These are phyloP conservation scores for Asterochloris sp. DNA, from an alignment of 139 green algal genomes.

Conservation along the genomic window DNA sequence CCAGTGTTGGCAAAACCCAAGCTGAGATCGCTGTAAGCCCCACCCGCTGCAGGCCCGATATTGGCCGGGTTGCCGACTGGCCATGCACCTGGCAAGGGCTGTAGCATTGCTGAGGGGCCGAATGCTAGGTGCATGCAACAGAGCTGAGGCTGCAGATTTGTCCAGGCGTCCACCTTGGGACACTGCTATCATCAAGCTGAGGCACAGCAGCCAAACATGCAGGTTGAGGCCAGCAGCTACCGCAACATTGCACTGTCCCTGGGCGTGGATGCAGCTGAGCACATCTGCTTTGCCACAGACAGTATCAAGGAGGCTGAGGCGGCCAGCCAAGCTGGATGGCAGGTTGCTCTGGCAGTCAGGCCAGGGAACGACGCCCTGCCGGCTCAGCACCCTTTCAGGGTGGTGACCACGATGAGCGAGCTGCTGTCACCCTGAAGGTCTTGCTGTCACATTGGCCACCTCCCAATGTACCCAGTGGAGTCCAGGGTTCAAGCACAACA, in stretches of 20 bases:
- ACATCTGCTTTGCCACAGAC: conserved; percentile 91
- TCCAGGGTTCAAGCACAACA: no score
- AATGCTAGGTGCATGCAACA: neutral
- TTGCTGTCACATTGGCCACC: no score
- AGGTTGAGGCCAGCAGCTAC: conserved; percentile 65
- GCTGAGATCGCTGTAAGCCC: no score
- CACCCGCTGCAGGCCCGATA: no score
- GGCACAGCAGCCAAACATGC: neutral
- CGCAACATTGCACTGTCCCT: conserved; percentile 77
- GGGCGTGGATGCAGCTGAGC: conserved; percentile 53
- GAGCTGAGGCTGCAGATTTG: neutral
- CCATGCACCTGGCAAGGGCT: no score
- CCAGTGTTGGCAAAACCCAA: no score
- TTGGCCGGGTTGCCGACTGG: no score
- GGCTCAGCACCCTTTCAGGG: neutral
- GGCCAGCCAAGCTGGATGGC: conserved; percentile 72
- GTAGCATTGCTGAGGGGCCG: no score
- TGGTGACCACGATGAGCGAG: conserved; percentile 5
- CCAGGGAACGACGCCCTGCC: conserved; percentile 78
- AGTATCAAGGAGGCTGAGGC: conserved; percentile 75
- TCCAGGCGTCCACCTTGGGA: neutral
- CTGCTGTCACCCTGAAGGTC: neutral
- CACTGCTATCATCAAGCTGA: neutral
- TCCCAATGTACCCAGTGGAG: no score
- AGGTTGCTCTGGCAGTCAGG: conserved; percentile 66